These are phyloP conservation scores for Penicillium occitanis DNA, from an alignment of 2,329 filamentous ascomycete genomes.

Conservation along the genomic window DNA sequence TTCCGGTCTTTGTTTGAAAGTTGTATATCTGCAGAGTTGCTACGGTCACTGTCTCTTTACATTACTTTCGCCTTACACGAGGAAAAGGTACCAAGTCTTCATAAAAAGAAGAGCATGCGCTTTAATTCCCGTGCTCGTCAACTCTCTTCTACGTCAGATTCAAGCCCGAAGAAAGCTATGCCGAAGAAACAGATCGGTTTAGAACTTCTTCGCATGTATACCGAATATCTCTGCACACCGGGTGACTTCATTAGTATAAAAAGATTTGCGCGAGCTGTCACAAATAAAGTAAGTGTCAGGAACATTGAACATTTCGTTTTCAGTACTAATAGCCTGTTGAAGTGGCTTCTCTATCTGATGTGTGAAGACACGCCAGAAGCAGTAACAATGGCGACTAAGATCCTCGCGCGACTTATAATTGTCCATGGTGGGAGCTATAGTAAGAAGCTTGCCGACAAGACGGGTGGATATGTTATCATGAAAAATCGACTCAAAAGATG, in stretches of 20 bases:
- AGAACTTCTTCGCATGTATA: conserved; percentile 74
- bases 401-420: conserved; percentile 80
- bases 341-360: conserved; percentile 91
- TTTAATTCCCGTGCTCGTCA: conserved; percentile 34
- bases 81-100: conserved; percentile 47
- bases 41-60: conserved; percentile 84
- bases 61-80: conserved; percentile 88
- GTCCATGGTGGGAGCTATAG: conserved; percentile 78
- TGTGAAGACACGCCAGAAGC: conserved; percentile 83
- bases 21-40: conserved; percentile 78
- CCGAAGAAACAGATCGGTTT: conserved; percentile 70
- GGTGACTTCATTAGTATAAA: conserved; percentile 68
- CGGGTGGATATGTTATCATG: conserved; percentile 84
- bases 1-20: conserved; percentile 77
- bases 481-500: conserved; percentile 77
- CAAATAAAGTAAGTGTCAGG: conserved; percentile 70
- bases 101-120: conserved; percentile 48
- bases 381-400: conserved; percentile 75
- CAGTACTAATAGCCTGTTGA: conserved; percentile 1
- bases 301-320: background rate
- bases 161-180: conserved; percentile 33
- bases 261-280: conserved; percentile 91
- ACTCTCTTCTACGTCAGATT: conserved; percentile 36
- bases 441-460: conserved; percentile 80
- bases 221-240: conserved; percentile 72